Evolutionary conservation across 352 stramenopile genomes (phyloP), one percentile per base, ranked within the genome.

Genomic region (Globisporangium sylvaticum): DNA sequence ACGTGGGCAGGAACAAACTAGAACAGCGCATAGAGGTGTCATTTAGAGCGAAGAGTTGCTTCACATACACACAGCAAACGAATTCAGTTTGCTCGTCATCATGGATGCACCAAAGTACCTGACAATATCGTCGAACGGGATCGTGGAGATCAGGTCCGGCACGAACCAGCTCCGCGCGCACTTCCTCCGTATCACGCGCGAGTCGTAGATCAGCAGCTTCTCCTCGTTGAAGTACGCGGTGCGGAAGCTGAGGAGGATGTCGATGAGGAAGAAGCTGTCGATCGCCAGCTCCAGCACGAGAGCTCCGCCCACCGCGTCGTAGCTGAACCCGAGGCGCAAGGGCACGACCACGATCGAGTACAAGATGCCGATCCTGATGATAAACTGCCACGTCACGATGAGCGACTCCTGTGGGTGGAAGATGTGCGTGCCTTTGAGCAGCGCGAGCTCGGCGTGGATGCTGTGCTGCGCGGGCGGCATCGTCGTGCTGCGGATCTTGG

Each of bases 311-410:
- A 70, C 58, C 0, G 85, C 77, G 50, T 90, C 76, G 18, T 80
- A 78, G 54, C 91, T 71, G 65, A 96, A 97, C 0, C 91, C 90
- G n/a, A 97, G 73, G 5, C 88, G 89, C 31, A 93, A 90, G 20
- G 91, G 91, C 12, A 97, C 89, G 20, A 95, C 75, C 57, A 97
- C 82, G 59, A 96, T 95, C 54, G 89, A 96, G 68, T 96, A 94
- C 5, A 96, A 59, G 63, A 97, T 97, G 7, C 66, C 82, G 25
- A 90, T 68, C 3, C 82, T 85, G 9, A 92, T 71, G 42, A 91
- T 74, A 39, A 94, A 83, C 66, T 95, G 87, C 86, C 87, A 94
- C 24, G 77, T 79, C 10, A 93, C 69, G 25, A 94, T 78, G 14
- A 83, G 77, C 0, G 75, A 67, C 48, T 92, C 78, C 37, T 94